Evolutionary conservation across 1,139 yeast genomes (phyloP).

Genomic region (Sugiyamaella grinbergsii): DNA sequence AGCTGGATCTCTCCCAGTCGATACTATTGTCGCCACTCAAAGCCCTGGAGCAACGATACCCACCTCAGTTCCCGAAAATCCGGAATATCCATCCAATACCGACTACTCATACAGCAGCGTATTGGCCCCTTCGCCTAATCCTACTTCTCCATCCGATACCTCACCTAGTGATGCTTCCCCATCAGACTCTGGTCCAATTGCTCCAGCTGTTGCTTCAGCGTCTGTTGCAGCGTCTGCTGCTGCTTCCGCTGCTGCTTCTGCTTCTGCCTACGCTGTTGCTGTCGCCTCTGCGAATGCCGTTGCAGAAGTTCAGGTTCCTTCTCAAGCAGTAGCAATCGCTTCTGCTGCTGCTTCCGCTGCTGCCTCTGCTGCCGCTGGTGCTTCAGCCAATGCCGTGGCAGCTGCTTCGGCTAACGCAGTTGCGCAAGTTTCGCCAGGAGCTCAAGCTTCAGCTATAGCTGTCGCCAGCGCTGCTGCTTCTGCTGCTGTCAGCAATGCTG

Average conservation of each 20-base stretch:
- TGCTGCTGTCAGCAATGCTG: conserved; percentile 5
- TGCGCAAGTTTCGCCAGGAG: not conserved
- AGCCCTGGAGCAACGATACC: too few relatives aligned
- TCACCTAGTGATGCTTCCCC: conserved; percentile 10
- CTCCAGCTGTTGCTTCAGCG: conserved; percentile 7
- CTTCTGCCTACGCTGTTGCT: conserved; percentile 1
- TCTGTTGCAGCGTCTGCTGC: not conserved
- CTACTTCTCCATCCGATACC: too few relatives aligned
- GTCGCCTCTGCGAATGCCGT: conserved; percentile 6
- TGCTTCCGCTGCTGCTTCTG: conserved; percentile 2
- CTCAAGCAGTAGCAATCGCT: conserved; percentile 5
- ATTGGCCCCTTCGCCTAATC: too few relatives aligned
- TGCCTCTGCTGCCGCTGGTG: conserved; percentile 1
- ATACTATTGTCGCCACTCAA: too few relatives aligned
- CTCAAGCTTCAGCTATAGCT: not conserved
- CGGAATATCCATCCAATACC: too few relatives aligned
- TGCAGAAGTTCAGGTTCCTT: conserved; percentile 1
- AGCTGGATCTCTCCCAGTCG: conserved; percentile 10
- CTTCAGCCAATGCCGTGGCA: conserved; percentile 4
- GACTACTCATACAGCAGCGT: too few relatives aligned
- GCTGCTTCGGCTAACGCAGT: conserved; percentile 10
- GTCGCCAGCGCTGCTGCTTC: conserved; percentile 13
- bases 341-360: conserved; percentile 8
- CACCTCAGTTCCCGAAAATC: too few relatives aligned
- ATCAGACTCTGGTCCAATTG: too few relatives aligned